Conservation (phyloP, 192 early-diverging fungal species). For the Chytriomyces sp. region DNA sequence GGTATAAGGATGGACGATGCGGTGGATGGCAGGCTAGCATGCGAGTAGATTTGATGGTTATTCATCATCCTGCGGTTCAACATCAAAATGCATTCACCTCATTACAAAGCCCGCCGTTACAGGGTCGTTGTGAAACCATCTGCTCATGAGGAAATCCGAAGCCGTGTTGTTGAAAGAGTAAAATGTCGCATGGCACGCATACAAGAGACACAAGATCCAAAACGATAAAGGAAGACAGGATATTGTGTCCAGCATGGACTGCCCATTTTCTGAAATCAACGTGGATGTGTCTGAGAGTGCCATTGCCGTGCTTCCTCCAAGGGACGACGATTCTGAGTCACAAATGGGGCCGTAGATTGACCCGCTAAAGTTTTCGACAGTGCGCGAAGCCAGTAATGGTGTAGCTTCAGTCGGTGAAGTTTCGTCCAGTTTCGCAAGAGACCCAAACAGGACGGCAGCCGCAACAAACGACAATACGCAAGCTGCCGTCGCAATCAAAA, state of each 20-base stretch:
- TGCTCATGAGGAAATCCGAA: slow-evolving; percentile 59
- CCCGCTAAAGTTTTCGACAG: no score
- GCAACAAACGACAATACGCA: slow-evolving; percentile 49
- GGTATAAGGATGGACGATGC: background rate
- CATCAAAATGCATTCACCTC: slow-evolving; percentile 22
- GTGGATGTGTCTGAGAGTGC: no score
- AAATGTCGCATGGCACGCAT: slow-evolving; percentile 52
- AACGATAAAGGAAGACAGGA: slow-evolving; percentile 48
- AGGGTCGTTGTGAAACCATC: slow-evolving; percentile 60
- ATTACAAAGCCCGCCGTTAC: slow-evolving; percentile 56
- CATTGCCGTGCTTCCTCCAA: background rate
- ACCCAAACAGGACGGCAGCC: background rate
- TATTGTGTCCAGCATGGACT: background rate
- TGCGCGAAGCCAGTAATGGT: background rate
- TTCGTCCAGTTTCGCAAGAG: background rate
- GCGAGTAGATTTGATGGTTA: background rate
- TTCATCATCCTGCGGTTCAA: background rate
- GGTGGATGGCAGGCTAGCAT: background rate
- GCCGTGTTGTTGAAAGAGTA: slow-evolving; percentile 65
- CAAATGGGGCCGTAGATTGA: background rate
- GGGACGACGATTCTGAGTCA: background rate
- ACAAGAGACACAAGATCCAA: slow-evolving; percentile 46
- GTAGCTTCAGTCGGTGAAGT: background rate
- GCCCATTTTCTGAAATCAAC: background rate
- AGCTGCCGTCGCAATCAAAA: slow-evolving; percentile 48